These are phyloP conservation scores for Zoysia matrella DNA, from an alignment of 202 grass and related monocot species.

Conservation along the genomic window DNA sequence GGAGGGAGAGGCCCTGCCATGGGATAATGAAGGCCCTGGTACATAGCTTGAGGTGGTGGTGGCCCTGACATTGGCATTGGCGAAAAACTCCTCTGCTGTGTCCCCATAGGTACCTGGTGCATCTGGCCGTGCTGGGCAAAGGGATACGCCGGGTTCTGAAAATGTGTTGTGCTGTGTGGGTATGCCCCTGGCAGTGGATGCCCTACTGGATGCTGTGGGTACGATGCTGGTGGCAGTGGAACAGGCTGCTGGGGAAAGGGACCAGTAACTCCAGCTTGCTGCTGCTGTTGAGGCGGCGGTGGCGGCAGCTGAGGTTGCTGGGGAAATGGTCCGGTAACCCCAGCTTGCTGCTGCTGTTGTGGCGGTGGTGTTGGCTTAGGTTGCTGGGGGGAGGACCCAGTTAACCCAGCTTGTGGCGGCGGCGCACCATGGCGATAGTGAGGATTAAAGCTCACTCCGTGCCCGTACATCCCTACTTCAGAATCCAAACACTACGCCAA, in stretches of 20 bases:
- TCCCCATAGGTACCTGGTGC: conserved; percentile 46
- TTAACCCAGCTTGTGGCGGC: conserved; percentile 24
- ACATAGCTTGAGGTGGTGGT: conserved; percentile 30
- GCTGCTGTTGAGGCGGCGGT: conserved; percentile 25
- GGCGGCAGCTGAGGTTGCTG: conserved; percentile 43
- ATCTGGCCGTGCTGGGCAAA: conserved; percentile 40
- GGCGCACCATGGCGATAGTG: conserved; percentile 46
- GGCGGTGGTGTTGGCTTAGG: conserved; percentile 14
- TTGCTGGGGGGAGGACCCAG: conserved; percentile 32
- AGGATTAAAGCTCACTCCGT: conserved; percentile 56
- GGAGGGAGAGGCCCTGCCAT: conserved; percentile 44
- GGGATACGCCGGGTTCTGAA: conserved; percentile 47
- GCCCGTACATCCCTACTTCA: conserved; percentile 61
- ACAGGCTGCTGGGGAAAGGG: conserved; percentile 37
- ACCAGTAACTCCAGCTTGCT: conserved; percentile 31
- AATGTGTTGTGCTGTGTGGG: conserved; percentile 23
- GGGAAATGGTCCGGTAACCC: conserved; percentile 22
- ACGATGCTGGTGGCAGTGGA: conserved; percentile 26
- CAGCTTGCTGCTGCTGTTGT: conserved; percentile 37
- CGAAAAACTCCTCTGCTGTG: conserved; percentile 45
- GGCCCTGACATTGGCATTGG: conserved; percentile 46
- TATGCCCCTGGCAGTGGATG: conserved; percentile 40
- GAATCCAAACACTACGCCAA: conserved; percentile 30
- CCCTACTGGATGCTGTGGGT: conserved; percentile 43
- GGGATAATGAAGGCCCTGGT: conserved; percentile 48